Conservation (phyloP, 768 basidiomycete species). For the Xanthoconium stramineum region DNA sequence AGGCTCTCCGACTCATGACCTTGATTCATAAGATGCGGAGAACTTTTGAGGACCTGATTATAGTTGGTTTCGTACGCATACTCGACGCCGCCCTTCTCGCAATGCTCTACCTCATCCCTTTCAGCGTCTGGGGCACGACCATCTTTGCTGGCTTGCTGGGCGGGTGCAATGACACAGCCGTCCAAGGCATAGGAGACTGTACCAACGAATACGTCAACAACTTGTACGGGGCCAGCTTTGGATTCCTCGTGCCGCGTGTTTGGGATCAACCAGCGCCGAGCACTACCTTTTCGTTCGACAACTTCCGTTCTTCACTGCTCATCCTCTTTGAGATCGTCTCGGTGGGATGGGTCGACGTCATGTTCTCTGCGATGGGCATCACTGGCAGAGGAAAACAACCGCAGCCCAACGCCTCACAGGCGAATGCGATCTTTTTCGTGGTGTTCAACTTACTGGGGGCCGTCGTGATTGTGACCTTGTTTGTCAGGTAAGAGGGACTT, state of each 20-base stretch:
- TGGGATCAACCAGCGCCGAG: slow-evolving; percentile 85
- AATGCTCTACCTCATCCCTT: slow-evolving; percentile 87
- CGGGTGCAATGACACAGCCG: slow-evolving; percentile 68
- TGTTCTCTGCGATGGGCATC: slow-evolving; percentile 76
- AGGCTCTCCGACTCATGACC: slow-evolving; percentile 86
- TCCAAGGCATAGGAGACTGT: slow-evolving; percentile 61
- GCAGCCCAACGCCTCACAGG: slow-evolving; percentile 64
- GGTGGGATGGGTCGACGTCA: slow-evolving; percentile 95
- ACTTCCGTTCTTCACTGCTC: slow-evolving; percentile 74
- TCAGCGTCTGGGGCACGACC: slow-evolving; percentile 91
- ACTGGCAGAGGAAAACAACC: slow-evolving; percentile 70
- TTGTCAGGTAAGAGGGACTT: slow-evolving; percentile 65
- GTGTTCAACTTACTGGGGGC: slow-evolving; percentile 89
- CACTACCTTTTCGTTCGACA: slow-evolving; percentile 89
- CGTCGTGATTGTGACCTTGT: slow-evolving; percentile 85
- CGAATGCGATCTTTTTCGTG: slow-evolving; percentile 88
- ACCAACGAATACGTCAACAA: slow-evolving; percentile 69
- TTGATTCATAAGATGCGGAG: slow-evolving; percentile 81
- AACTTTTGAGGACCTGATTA: slow-evolving; percentile 83
- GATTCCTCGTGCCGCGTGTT: slow-evolving; percentile 76
- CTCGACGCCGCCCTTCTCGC: slow-evolving; percentile 88
- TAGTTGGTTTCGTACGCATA: slow-evolving; percentile 81
- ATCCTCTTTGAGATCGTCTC: slow-evolving; percentile 98
- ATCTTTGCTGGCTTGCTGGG: slow-evolving; percentile 89
- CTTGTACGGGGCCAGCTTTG: slow-evolving; percentile 56